phyloP scores from a whole-genome alignment of 257 asterid species.

The Solanum piurae region DNA sequence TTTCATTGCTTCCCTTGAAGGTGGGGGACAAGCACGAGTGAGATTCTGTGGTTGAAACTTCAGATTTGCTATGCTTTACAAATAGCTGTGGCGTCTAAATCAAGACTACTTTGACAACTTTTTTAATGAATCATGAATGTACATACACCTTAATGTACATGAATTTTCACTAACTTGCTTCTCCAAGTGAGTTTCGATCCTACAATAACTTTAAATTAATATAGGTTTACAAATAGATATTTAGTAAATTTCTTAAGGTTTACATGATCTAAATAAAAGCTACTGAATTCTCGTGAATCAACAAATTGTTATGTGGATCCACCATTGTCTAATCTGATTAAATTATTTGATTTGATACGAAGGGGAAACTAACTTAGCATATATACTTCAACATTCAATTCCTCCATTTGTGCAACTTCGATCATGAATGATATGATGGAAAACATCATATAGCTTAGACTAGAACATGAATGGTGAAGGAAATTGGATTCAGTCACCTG shows the following conservation, averaged over 20 bases:
- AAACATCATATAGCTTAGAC: neutral
- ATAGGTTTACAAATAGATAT: neutral
- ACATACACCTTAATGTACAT: neutral
- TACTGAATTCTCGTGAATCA: too few relatives aligned
- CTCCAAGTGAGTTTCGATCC: neutral
- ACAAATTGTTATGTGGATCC: too few relatives aligned
- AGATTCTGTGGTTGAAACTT: conserved; percentile 1
- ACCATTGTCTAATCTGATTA: neutral
- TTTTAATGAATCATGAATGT: neutral
- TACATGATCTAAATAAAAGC: too few relatives aligned
- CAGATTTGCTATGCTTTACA: neutral
- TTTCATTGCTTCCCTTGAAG: neutral
- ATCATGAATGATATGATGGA: neutral
- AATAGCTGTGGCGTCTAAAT: neutral
- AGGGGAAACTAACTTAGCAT: neutral
- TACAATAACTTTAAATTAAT: too few relatives aligned
- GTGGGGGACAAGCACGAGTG: conserved; percentile 2
- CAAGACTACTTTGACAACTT: neutral
- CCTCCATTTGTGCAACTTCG: neutral
- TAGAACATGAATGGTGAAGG: too few relatives aligned
- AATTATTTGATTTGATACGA: too few relatives aligned
- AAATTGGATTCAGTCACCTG: too few relatives aligned
- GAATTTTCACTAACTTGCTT: neutral
- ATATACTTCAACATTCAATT: neutral
- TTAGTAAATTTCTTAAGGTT: neutral